Base-by-base conservation (phyloP, 2,329 filamentous ascomycete species). In the Cytospora piceae region DNA sequence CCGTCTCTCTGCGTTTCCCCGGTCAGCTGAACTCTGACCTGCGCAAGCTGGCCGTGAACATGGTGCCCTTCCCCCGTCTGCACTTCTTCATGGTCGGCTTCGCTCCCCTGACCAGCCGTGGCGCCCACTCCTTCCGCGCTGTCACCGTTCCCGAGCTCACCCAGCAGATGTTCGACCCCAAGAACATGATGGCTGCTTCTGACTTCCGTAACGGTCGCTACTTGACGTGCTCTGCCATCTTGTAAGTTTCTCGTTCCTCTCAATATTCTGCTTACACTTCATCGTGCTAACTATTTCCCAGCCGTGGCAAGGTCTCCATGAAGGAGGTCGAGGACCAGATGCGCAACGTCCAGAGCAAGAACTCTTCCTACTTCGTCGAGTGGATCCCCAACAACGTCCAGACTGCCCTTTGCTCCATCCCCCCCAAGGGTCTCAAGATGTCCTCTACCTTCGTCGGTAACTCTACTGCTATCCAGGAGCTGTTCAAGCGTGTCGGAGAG, bases 51-150 rank as follows among this genome's bases (percentile, higher is more conserved):
- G 95, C 95, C 74, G 95, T 99, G 83, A 99, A 99, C 92, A 99
- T 99, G 87, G 95, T 99, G 83, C 95, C 95, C 70, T 99, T 99
- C 92, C 95, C 95, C 74, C 95, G 95, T 93, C 93, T 99, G 71
- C 95, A 99, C 85, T 99, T 99, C 90, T 99, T 99, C 90, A 99
- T 99, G 95, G 95, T 99, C 80, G 95, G 95, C 81, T 99, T 99
- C 80, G 94, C 95, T 82, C 95, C 95, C 79, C 88, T 99, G 77
- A 99, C 95, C 80, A 96, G 93, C 82, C 83, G 83, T 71, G 83
- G 83, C 75, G 91, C 94, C 73, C 82, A 96, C 87, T 93, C 92
- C 74, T 99, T 98, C 94, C 95, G 95, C 79, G 94, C 95, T 73
- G 91, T 98, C 81, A 94, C 90, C 77, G 95, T 99, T 69, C 94